Conservation (phyloP, 306 rosid genomes). For the Rosa rugosa region DNA sequence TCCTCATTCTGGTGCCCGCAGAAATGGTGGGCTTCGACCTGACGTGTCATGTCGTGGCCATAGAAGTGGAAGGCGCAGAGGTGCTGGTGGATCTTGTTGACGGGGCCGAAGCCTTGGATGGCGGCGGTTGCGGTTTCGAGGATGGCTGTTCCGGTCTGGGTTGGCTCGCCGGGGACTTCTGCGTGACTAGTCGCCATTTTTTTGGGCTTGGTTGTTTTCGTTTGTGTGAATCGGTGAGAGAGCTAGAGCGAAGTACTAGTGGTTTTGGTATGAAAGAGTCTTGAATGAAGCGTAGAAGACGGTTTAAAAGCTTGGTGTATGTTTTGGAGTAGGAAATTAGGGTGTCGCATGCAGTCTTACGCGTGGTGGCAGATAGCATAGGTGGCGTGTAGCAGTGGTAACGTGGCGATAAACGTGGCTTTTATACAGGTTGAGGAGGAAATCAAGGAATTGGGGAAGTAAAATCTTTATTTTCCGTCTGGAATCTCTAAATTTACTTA, state of each 20-base stretch:
- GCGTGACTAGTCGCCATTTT: slow-evolving; percentile 31
- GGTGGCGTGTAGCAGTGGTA: slow-evolving; percentile 23
- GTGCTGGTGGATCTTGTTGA: slow-evolving; percentile 83
- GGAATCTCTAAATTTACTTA: too few species aligned
- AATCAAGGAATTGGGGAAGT: too few species aligned
- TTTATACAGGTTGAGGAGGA: not conserved
- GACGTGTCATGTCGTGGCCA: slow-evolving; percentile 70
- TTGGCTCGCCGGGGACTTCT: slow-evolving; percentile 52
- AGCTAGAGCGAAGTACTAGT: not conserved
- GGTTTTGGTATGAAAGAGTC: not conserved
- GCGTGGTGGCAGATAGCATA: slow-evolving; percentile 33
- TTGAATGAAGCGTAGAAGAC: not conserved
- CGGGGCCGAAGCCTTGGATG: slow-evolving; percentile 61
- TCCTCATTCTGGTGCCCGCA: slow-evolving; percentile 78
- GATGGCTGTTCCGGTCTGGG: slow-evolving; percentile 40
- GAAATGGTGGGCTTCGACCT: slow-evolving; percentile 88
- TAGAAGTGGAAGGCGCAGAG: slow-evolving; percentile 92
- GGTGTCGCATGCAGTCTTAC: slow-evolving; percentile 46
- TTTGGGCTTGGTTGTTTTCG: not conserved
- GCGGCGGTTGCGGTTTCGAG: slow-evolving; percentile 61
- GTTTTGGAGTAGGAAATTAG: not conserved
- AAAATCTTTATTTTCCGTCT: too few species aligned
- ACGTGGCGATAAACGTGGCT: slow-evolving; percentile 31
- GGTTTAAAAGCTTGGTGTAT: not conserved
- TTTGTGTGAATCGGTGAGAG: not conserved